A percentile compares a stretch with the other conserved stretches of the same genome.
Evolutionary conservation across 345 rosid species (phyloP).

Genomic region (Salix suchowensis): DNA sequence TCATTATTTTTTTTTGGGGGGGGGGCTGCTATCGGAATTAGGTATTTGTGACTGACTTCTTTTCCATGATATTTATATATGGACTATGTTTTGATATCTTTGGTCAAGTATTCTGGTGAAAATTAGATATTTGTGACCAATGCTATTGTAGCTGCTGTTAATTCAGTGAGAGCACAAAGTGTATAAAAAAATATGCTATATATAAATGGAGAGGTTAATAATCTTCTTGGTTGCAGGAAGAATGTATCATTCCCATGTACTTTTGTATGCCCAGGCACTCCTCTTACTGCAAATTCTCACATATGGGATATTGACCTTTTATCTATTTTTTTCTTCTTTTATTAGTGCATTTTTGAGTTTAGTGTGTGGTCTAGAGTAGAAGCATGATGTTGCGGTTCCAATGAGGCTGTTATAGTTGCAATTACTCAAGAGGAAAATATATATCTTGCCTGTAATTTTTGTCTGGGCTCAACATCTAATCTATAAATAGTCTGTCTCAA

Average conservation of each 20-base stretch:
- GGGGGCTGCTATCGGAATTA: background rate
- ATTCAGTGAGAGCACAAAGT: background rate
- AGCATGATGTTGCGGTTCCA: background rate
- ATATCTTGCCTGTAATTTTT: background rate
- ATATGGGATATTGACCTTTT: background rate
- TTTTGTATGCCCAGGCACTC: background rate
- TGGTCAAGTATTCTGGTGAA: background rate
- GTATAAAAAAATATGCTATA: background rate
- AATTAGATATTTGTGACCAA: background rate
- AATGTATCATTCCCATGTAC: background rate
- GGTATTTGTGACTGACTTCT: background rate
- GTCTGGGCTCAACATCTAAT: background rate
- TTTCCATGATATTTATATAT: background rate
- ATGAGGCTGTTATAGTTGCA: background rate
- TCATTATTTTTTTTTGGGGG: background rate
- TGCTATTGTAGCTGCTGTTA: background rate
- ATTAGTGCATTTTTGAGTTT: background rate
- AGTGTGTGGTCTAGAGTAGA: background rate
- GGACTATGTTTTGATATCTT: background rate
- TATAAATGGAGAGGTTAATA: background rate
- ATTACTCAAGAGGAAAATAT: background rate
- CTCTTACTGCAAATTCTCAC: background rate
- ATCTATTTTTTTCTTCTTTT: background rate
- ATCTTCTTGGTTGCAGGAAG: background rate
- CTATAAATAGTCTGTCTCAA: background rate